Evolutionary conservation across 176 grass and related monocot species (phyloP), one percentile per base, ranked within the genome.

Genomic region (Aegilops sharonensis): DNA sequence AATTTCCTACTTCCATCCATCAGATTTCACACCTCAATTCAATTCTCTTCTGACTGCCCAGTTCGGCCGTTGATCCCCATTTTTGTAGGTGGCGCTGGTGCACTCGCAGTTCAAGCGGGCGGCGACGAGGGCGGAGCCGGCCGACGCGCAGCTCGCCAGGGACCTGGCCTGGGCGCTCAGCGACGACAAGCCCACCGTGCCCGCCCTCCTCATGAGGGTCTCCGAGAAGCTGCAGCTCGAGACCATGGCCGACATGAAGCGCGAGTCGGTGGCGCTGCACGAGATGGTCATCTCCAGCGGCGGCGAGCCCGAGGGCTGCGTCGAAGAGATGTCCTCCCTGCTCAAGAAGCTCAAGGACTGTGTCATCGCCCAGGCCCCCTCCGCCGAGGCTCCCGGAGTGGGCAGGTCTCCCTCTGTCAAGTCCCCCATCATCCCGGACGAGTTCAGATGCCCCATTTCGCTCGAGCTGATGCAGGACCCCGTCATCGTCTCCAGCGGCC

Each of bases 401-500:
- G 74, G 34, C 15, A 93, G 85, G 72, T 88, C 89, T 56, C 83
- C 69, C 65, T 91, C 89, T 40, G 24, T 86, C 13, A 94, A 90
- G 35, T 94, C 92, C 59, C 94, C 97, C 9, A 91, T 99, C 71
- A 96, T 94, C 45, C 97, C 94, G 0, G 97, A 96, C 39, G 97
- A 99, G 52, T 99, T 99, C 80, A 90, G 97, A 37, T 99, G 97
- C 80, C 97, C 94, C 54, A 94, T 96, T 83, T 99, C 97, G 11
- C 94, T 99, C 20, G 94, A 99, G 87, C 85, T 99, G 76, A 96
- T 99, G 97, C 91, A 94, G 8, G 92, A 99, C 68, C 97, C 97
- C 21, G 90, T 99, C 62, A 96, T 99, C 57, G 87, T 96, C 81
- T 99, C 97, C 54, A 94, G 90, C 17, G 97, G 94, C 32, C 97